Base-by-base conservation (phyloP, 495 filamentous ascomycete species). In the Glonium stellatum region DNA sequence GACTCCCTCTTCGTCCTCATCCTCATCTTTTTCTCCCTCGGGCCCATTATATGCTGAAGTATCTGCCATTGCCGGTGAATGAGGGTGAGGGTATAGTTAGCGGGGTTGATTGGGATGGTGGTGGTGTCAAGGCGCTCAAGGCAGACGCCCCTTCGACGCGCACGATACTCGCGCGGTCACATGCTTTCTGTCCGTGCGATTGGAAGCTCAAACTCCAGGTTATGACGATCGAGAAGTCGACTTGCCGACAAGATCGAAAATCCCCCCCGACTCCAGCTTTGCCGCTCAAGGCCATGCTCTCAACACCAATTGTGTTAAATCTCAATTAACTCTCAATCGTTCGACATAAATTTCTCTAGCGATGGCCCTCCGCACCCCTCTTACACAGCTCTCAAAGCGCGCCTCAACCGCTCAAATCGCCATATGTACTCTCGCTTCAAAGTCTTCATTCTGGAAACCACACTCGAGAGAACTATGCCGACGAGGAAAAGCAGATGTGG, bases 1-100 rank as follows among this genome's bases (percentile, higher is more conserved):
- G 22, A 87, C 68, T 68, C 90, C 88, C 58, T 87, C 85, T 13
- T 73, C 71, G 35, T 73, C 71, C 0, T 73, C 71, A 8, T 71
- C 71, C 25, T 73, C 71, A 9, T 89, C 83, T 31, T 85, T 86
- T 21, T 87, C 85, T 21, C 37, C 31, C 13, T 61, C 62, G 13
- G 54, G 59, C 3, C 58, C 60, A 15, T 69, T 69, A 35, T 65
- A 41, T 31, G 56, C 42, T 13, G 53, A 31, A 5, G 34, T 12
- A 15, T 63, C 60, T 46, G 59, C 66, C 66, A 68, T 67, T 63
- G 44, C 31, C 6, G 47, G 18, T 57, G 11, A 21, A 35, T 42
- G 42, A 34, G 23, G 8, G n/a, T 11, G 21, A 22, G 13, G 52
- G 6, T 54, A 9, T 27, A 22, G 39, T 47, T 11, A 12, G 42